Evolutionary conservation across 139 green algal genomes (phyloP), one percentile per base, ranked within the genome.

Genomic region (Auxenochlorella pyrenoidosa): DNA sequence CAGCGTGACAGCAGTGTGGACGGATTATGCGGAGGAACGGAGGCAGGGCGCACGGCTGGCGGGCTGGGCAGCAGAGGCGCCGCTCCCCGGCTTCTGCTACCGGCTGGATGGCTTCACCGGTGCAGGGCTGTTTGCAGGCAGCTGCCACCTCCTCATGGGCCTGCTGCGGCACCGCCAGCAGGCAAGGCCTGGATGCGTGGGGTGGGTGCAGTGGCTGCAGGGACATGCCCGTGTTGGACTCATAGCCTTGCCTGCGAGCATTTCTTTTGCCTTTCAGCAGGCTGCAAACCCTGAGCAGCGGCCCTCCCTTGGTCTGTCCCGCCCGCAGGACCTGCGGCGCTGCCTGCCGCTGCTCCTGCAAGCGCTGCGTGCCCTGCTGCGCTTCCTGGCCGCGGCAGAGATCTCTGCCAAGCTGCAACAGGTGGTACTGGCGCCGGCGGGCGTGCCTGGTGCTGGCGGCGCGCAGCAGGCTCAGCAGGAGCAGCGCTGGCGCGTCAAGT

Each of bases 281-380:
- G 34, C 36, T 47, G n/a, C 70, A 32, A 47, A 6, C 43, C 63
- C 13, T 36, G 41, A 47, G n/a, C 10, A 44, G n/a, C 70, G 13
- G 0, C 15, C 40, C 22, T 36, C 38, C 24, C 10, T 41, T 43
- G 5, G 28, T 16, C 34, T 76, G 1, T 34, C 70, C 70, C 13
- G 26, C 32, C 3, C n/a, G 73, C 84, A 88, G 58, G 83, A 82
- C 30, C 47, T 84, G 40, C 51, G 70, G 21, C 82, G 89, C 51
- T 92, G 82, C 75, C 72, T 92, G 85, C 87, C 89, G 66, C 58
- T 91, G 47, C 10, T 87, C 40, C 63, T 77, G 38, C 82, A 82
- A 10, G 71, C 89, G 19, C 26, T 79, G 60, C 89, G 71, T 3
- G 82, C 75, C 3, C 85, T 92, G 40, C 82, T 92, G 75, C 36